These are phyloP conservation scores for Fonsecaea nubica DNA, from an alignment of 2,329 filamentous ascomycete genomes.

Conservation along the genomic window DNA sequence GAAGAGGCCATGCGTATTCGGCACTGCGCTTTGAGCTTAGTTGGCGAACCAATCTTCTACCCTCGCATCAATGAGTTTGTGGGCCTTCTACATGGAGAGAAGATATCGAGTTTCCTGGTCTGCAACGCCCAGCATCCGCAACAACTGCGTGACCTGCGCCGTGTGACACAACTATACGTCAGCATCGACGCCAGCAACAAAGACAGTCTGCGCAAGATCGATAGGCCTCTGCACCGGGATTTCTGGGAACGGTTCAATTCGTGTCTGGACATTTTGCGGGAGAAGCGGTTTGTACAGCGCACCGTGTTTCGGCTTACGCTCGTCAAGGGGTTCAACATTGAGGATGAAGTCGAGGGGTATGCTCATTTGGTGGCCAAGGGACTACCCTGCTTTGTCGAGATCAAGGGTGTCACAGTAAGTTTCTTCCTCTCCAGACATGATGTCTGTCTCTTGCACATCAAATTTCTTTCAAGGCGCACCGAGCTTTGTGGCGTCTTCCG, in stretches of 20 bases:
- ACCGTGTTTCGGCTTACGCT: conserved; percentile 95
- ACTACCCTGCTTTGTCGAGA: conserved; percentile 88
- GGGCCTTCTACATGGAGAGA: conserved; percentile 78
- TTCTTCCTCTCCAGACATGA: background rate
- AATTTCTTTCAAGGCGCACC: background rate
- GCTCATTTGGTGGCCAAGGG: conserved; percentile 85
- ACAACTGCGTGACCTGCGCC: conserved; percentile 78
- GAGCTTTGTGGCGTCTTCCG: background rate
- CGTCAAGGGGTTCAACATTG: conserved; percentile 97
- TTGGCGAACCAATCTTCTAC: conserved; percentile 99
- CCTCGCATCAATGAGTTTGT: conserved; percentile 95
- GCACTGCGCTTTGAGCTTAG: conserved; percentile 89
- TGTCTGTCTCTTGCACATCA: too few relatives aligned
- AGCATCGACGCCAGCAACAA: conserved; percentile 93
- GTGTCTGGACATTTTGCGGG: conserved; percentile 86
- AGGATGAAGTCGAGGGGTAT: conserved; percentile 89
- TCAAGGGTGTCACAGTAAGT: conserved; percentile 75
- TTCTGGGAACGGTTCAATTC: conserved; percentile 96
- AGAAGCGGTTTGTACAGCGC: conserved; percentile 81
- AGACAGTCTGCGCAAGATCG: conserved; percentile 85
- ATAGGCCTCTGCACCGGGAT: conserved; percentile 89
- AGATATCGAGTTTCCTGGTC: conserved; percentile 92
- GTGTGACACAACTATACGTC: conserved; percentile 94
- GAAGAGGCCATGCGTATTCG: conserved; percentile 90
- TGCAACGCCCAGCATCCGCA: conserved; percentile 98